Percentiles rank a stretch among this genome's conserved stretches.
Conservation (phyloP, 441 rosid species). For the Corymbia calophylla region DNA sequence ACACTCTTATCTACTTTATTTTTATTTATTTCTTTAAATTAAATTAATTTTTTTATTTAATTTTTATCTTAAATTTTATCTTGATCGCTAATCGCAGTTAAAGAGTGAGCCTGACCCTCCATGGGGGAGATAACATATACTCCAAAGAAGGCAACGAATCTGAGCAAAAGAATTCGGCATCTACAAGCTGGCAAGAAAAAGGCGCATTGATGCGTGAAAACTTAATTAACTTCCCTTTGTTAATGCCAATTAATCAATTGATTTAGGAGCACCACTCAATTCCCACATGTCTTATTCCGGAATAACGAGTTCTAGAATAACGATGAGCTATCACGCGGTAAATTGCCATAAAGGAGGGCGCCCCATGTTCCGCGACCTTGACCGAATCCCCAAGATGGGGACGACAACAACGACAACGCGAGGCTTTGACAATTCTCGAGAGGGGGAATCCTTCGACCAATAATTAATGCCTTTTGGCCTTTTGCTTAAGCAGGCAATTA, state of each 20-base stretch:
- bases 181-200: neutral
- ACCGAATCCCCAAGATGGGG: neutral
- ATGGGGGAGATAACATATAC: neutral
- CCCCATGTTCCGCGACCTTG: neutral
- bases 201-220: neutral
- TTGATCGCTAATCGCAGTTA: no score
- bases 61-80: no score
- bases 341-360: neutral
- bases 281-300: neutral
- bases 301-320: neutral
- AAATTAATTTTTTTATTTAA: no score
- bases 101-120: accelerated
- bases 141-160: neutral
- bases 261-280: neutral
- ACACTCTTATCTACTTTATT: no score
- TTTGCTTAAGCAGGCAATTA: neutral
- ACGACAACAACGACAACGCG: accelerated
- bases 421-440: neutral
- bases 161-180: neutral
- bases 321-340: neutral
- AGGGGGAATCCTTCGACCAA: neutral
- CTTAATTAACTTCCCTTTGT: neutral
- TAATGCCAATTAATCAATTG: neutral
- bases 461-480: neutral
- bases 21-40: no score